Base-by-base conservation (phyloP, 352 stramenopile species). In the Globisporangium spinosum region DNA sequence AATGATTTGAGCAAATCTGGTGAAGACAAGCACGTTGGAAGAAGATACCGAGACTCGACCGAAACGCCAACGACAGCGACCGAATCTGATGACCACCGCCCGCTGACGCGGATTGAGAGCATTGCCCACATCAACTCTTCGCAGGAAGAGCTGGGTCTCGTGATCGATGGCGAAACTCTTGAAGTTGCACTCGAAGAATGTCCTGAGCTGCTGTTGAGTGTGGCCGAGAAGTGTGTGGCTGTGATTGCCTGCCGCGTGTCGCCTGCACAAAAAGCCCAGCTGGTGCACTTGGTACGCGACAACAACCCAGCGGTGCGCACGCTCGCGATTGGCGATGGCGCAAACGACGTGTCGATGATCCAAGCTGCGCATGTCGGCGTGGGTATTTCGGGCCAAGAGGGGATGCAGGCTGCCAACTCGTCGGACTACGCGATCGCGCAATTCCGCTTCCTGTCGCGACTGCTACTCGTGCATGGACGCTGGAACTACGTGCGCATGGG, bases 321-420 rank as follows among this genome's bases (percentile, higher is more conserved):
- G 20, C 74, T 98, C 0, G 87, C 91, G 17, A 98, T 98, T 58
- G 94, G 96, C 29, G 96, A 99, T 65, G 96, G 96, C 32, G 96
- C 96, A 0, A 99, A 99, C 69, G 96, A 99, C 71, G 96, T 99
- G 0, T 93, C 89, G 23, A 99, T 99, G 96, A 98, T 99, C 65
- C 91, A 98, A 75, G 79, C 80, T 3, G 94, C 91, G 2, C 89
- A 98, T 70, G 89, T 98, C 4, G 94, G 94, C 55, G 88, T 98
- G 29, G 95, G 94, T 10, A 98, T 98, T 54, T 94, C 82, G 0
- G 95, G 95, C 0, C 91, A 98, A 59, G 95, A 98, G 77, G 95
- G 95, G 15, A 94, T 97, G 79, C 96, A 98, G 64, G 98, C 95
- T 2, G 94, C 93, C 0, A 98, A 98, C 71, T 93, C 93, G 64